Conservation (phyloP, 441 rosid genomes). For the Melastoma candidum region DNA sequence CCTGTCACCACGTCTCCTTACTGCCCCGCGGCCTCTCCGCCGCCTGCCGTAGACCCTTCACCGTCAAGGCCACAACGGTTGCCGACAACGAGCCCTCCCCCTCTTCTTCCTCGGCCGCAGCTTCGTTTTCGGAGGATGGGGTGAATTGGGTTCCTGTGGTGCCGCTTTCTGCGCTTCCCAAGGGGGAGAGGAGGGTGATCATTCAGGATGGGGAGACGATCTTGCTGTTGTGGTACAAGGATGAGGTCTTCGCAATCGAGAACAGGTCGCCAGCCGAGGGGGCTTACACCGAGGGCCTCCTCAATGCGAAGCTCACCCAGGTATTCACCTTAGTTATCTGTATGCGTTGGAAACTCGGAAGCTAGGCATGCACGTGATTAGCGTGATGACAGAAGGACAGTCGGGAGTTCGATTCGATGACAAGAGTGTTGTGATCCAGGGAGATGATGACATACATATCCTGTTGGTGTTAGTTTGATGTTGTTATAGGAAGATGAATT, state of each 20-base stretch:
- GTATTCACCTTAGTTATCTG: constrained; percentile 16
- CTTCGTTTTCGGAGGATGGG: constrained; percentile 24
- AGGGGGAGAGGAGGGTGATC: constrained; percentile 84
- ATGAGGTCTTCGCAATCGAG: constrained; percentile 74
- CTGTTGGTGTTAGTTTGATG: no score
- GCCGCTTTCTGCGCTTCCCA: constrained; percentile 77
- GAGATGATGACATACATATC: no score
- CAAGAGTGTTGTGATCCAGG: no score
- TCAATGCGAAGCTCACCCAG: constrained; percentile 93
- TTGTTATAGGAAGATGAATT: no score
- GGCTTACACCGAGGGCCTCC: constrained; percentile 78
- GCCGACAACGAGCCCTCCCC: background rate
- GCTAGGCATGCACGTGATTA: background rate
- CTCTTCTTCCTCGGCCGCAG: constrained; percentile 1
- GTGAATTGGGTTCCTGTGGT: constrained; percentile 88
- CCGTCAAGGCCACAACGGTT: constrained; percentile 1
- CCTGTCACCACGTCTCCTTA: background rate
- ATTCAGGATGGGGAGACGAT: constrained; percentile 77
- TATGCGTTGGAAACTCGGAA: no score
- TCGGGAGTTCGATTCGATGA: no score
- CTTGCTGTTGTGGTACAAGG: constrained; percentile 81
- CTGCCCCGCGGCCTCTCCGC: no score
- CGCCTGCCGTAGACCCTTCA: background rate
- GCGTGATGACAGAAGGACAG: background rate
- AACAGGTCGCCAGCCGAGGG: constrained; percentile 96